Evolutionary conservation across 2,329 filamentous ascomycete genomes (phyloP).

Genomic region (Mycocentrospora acerina): DNA sequence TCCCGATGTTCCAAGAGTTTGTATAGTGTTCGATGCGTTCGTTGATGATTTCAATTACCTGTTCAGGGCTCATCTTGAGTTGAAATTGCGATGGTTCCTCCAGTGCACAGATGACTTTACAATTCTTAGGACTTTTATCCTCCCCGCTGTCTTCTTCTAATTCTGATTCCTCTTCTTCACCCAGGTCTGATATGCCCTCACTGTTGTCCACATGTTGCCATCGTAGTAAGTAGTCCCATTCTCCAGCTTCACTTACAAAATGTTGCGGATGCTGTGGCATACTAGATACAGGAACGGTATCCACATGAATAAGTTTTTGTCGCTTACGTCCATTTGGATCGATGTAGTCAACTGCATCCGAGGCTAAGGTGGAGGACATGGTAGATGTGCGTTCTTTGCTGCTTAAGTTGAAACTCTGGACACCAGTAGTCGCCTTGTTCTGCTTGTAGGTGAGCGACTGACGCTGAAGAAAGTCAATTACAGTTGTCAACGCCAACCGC

Average conservation of each 20-base stretch:
- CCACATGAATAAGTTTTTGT: background rate
- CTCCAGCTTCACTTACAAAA: background rate
- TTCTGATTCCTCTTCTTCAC: conserved; percentile 12
- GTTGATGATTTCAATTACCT: conserved; percentile 28
- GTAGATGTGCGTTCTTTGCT: too few species aligned
- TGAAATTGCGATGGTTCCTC: background rate
- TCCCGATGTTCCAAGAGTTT: conserved; percentile 20
- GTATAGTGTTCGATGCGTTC: conserved; percentile 23
- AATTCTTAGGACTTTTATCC: background rate
- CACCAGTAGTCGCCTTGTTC: conserved; percentile 1
- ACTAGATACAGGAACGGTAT: too few species aligned
- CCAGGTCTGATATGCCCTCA: background rate
- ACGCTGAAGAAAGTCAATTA: conserved; percentile 58
- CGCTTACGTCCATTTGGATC: background rate
- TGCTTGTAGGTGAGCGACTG: conserved; percentile 9
- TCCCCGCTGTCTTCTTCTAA: conserved; percentile 4
- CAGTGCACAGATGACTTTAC: too few species aligned
- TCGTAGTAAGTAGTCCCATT: conserved; percentile 3
- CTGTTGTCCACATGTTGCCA: conserved; percentile 1
- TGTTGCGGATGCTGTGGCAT: too few species aligned
- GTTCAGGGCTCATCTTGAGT: conserved; percentile 14
- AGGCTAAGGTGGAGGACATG: too few species aligned
- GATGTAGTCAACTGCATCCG: too few species aligned
- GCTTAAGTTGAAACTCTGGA: conserved; percentile 3
- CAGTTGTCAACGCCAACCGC: conserved; percentile 58